These are phyloP conservation scores for Penicillium hordei DNA, from an alignment of 2,329 filamentous ascomycete species.

Conservation along the genomic window DNA sequence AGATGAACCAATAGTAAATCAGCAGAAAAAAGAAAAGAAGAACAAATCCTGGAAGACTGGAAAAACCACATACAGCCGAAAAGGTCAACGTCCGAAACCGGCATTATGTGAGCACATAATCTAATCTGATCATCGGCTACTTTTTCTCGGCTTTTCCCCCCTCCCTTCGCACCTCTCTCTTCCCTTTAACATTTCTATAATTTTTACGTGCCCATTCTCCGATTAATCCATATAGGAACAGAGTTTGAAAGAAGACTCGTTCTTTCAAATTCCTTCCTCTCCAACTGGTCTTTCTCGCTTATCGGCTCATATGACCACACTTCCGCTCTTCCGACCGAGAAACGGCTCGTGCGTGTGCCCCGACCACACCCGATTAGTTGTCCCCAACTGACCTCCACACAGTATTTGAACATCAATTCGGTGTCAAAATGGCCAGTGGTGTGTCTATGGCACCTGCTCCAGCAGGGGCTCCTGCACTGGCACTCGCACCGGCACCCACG, in stretches of 20 bases:
- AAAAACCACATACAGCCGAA: constrained; percentile 9
- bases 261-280: neutral
- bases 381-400: constrained; percentile 22
- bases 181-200: neutral
- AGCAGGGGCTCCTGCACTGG: constrained; percentile 31
- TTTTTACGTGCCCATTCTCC: neutral
- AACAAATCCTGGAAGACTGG: neutral
- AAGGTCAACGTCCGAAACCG: constrained; percentile 24
- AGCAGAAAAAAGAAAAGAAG: constrained; percentile 5
- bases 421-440: constrained; percentile 39
- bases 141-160: constrained; percentile 19
- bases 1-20: constrained; percentile 5
- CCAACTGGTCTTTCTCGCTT: constrained; percentile 28
- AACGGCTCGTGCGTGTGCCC: constrained; percentile 27
- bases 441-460: constrained; percentile 39
- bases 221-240: neutral
- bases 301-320: constrained; percentile 33
- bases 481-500: constrained; percentile 35
- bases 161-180: neutral
- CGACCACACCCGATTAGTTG: constrained; percentile 22
- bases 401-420: constrained; percentile 22
- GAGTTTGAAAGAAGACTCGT: neutral
- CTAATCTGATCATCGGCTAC: constrained; percentile 30
- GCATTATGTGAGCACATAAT: constrained; percentile 29
- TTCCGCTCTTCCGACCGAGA: constrained; percentile 40